Conservation (phyloP, 441 rosid species). For the Bocquillonia castaneifolia region DNA sequence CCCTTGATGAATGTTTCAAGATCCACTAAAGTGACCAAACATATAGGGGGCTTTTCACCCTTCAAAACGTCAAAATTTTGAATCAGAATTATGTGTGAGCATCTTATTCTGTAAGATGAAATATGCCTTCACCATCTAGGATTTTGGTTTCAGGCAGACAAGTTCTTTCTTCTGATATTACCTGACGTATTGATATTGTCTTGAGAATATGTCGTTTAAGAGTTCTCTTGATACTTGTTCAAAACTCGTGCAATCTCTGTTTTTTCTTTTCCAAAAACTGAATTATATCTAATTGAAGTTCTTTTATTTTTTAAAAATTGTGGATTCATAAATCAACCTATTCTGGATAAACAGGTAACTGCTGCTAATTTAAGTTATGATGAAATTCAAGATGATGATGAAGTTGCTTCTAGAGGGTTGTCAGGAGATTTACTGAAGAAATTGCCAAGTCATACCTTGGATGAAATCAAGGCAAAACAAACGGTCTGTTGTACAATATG, state of each 20-base stretch:
- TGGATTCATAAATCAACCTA: constrained; percentile 9
- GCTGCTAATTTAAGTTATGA: constrained; percentile 39
- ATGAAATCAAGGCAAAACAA: constrained; percentile 44
- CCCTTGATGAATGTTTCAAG: not conserved
- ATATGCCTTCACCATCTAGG: not conserved
- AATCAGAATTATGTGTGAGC: not conserved
- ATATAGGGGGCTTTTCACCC: no score
- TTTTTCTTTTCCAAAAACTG: not conserved
- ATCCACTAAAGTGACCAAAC: not conserved
- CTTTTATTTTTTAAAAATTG: not conserved
- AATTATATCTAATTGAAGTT: not conserved
- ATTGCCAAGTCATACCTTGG: constrained; percentile 57
- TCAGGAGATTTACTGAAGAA: constrained; percentile 56
- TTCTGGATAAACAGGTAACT: constrained; percentile 40
- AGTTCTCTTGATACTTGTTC: not conserved
- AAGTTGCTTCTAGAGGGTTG: constrained; percentile 49
- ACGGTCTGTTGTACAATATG: constrained; percentile 61
- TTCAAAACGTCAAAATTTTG: not conserved
- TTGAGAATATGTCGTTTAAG: not conserved
- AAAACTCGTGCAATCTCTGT: not conserved
- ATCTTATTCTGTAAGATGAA: not conserved
- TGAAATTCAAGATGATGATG: constrained; percentile 41
- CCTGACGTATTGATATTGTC: not conserved
- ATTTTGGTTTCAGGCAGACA: not conserved
- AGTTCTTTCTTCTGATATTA: not conserved